Conservation (phyloP, 192 early-diverging fungal genomes). For the Fimicolochytrium jonesii region DNA sequence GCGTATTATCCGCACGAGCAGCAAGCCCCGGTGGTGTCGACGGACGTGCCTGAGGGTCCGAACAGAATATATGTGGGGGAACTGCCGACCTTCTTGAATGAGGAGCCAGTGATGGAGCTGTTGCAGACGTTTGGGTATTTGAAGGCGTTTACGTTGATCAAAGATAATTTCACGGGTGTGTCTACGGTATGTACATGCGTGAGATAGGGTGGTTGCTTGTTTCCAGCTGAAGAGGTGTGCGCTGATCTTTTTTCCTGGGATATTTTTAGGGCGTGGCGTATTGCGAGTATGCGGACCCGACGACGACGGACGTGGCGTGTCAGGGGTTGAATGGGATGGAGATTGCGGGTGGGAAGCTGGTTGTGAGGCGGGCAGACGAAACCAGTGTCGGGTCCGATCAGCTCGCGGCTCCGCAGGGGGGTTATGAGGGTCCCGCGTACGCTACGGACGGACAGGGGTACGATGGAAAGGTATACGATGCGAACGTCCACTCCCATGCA, state of each 20-base stretch:
- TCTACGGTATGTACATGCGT: conserved; percentile 66
- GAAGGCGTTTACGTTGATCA: conserved; percentile 83
- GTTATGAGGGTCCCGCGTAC: no score
- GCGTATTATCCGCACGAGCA: no score
- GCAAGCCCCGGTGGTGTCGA: no score
- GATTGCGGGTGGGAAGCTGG: conserved; percentile 78
- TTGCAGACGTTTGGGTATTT: conserved; percentile 87
- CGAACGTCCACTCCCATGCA: no score
- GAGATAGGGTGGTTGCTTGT: conserved; percentile 7
- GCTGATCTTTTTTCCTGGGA: not conserved
- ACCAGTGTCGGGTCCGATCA: no score
- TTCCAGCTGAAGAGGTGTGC: not conserved
- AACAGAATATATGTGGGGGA: conserved; percentile 91
- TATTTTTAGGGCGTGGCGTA: conserved; percentile 81
- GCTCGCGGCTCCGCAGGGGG: no score
- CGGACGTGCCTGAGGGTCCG: conserved; percentile 79
- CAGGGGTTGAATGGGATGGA: conserved; percentile 91
- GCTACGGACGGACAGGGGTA: no score
- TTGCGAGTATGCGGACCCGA: conserved; percentile 87
- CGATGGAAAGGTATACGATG: no score
- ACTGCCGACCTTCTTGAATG: conserved; percentile 74
- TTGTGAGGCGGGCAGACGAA: no score
- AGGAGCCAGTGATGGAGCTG: conserved; percentile 87
- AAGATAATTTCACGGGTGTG: conserved; percentile 61
- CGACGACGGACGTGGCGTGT: conserved; percentile 82